phyloP scores from a whole-genome alignment of 192 early-diverging fungal species.

The Coemansia biformis region DNA sequence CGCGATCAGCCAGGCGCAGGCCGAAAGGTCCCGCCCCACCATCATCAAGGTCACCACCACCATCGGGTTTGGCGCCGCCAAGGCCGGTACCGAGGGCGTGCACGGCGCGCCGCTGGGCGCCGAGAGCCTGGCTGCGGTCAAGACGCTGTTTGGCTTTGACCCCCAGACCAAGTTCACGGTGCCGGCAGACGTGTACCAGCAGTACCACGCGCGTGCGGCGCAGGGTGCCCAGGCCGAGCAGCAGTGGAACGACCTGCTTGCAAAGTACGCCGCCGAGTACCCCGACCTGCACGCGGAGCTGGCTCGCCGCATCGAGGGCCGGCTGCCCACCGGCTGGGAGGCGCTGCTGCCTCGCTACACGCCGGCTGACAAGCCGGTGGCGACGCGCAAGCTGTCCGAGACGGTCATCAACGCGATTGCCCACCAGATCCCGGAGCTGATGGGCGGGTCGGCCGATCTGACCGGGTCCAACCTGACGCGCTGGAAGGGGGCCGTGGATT shows the following conservation, averaged over 20 bases:
- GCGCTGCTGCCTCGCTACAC: constrained; percentile 72
- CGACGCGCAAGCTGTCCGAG: constrained; percentile 88
- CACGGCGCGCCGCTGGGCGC: constrained; percentile 82
- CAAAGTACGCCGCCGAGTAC: constrained; percentile 60
- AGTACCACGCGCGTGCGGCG: constrained; percentile 52
- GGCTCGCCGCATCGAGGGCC: constrained; percentile 64
- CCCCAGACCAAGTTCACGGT: constrained; percentile 69
- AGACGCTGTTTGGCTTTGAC: constrained; percentile 80
- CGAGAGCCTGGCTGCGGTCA: constrained; percentile 74
- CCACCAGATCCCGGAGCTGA: constrained; percentile 71
- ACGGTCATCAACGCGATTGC: constrained; percentile 77
- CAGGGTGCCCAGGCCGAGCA: constrained; percentile 61
- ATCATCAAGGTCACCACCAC: constrained; percentile 86
- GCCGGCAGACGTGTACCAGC: constrained; percentile 56
- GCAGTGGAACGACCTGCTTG: constrained; percentile 73
- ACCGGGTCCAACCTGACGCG: constrained; percentile 93
- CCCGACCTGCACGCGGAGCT: constrained; percentile 69
- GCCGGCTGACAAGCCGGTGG: constrained; percentile 72
- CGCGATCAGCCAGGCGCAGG: constrained; percentile 79
- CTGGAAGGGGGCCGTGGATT: constrained; percentile 94
- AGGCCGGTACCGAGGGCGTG: constrained; percentile 84
- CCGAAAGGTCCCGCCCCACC: constrained; percentile 74
- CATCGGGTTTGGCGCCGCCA: constrained; percentile 88
- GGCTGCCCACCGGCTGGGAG: constrained; percentile 71
- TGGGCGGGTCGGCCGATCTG: constrained; percentile 95